Percentiles rank a stretch among this genome's conserved stretches.
These are phyloP conservation scores for Fusarium irregulare DNA, from an alignment of 2,329 filamentous ascomycete genomes.

Conservation along the genomic window DNA sequence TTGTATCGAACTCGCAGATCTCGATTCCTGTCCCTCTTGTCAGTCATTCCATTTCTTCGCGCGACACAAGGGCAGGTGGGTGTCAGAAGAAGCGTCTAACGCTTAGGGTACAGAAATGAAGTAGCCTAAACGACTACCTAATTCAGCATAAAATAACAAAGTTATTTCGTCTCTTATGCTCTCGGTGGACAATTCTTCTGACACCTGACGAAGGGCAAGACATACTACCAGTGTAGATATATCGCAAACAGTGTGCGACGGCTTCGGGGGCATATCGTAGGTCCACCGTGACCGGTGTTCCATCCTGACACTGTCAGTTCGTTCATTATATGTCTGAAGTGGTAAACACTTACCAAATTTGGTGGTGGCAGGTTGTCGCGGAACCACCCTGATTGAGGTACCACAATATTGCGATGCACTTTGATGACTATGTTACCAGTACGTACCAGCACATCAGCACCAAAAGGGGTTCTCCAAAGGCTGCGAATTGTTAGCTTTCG, in stretches of 20 bases:
- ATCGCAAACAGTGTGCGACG: constrained; percentile 49
- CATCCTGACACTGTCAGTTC: constrained; percentile 43
- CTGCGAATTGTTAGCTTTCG: constrained; percentile 40
- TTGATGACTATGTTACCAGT: constrained; percentile 40
- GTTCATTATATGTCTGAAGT: not conserved
- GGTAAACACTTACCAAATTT: constrained; percentile 39
- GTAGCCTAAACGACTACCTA: too few species aligned
- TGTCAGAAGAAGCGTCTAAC: too few species aligned
- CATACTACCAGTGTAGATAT: constrained; percentile 53
- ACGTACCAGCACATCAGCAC: constrained; percentile 49
- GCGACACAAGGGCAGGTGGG: not conserved
- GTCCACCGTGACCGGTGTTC: constrained; percentile 43
- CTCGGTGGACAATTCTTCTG: too few species aligned
- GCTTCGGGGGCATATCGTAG: constrained; percentile 43
- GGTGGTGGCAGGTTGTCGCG: constrained; percentile 48
- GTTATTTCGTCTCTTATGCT: too few species aligned
- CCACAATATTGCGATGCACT: constrained; percentile 52
- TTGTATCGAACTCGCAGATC: constrained; percentile 44
- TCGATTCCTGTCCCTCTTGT: constrained; percentile 43
- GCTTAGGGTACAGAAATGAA: too few species aligned
- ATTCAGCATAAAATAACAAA: too few species aligned
- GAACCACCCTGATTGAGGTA: constrained; percentile 51
- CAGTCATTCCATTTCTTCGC: not conserved
- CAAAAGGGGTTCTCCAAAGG: constrained; percentile 49
- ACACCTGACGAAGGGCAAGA: not conserved